Evolutionary conservation across 108 stramenopile genomes (phyloP).

Genomic region (Craspedostauros australis): DNA sequence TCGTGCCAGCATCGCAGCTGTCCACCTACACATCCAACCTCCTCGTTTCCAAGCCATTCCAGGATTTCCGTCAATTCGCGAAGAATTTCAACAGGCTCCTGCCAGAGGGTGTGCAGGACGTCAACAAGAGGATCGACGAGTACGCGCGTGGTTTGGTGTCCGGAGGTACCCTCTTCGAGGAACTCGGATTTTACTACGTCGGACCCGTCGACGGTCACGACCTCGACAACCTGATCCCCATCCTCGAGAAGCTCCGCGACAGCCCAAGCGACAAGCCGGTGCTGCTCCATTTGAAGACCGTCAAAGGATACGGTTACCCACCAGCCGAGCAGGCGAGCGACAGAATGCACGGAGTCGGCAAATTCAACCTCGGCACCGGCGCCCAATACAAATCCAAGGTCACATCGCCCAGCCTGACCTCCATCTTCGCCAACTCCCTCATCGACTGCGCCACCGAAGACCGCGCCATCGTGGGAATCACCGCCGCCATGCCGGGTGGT

Average conservation of each 20-base stretch:
- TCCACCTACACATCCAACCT: constrained; percentile 91
- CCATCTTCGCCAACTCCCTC: constrained; percentile 90
- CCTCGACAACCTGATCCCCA: constrained; percentile 93
- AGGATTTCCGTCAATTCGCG: constrained; percentile 92
- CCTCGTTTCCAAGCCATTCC: constrained; percentile 91
- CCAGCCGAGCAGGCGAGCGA: constrained; percentile 90
- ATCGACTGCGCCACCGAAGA: constrained; percentile 91
- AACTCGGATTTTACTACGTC: constrained; percentile 97
- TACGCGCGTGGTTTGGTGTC: constrained; percentile 94
- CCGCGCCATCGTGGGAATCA: constrained; percentile 89
- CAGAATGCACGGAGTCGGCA: constrained; percentile 96
- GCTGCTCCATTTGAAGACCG: constrained; percentile 90
- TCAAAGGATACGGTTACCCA: constrained; percentile 94
- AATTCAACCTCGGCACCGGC: constrained; percentile 93
- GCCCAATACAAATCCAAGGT: constrained; percentile 82
- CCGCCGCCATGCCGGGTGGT: constrained; percentile 98
- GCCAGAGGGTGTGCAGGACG: constrained; percentile 88
- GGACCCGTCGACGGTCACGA: constrained; percentile 98
- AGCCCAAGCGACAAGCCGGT: constrained; percentile 82
- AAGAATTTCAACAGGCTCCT: constrained; percentile 90
- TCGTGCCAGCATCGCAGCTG: constrained; percentile 83
- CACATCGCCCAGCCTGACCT: constrained; percentile 78
- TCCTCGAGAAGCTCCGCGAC: constrained; percentile 90
- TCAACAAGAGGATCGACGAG: constrained; percentile 96
- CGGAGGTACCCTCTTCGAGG: constrained; percentile 96